phyloP scores from a whole-genome alignment of 768 basidiomycete genomes.

The Strobilomyces confusus region DNA sequence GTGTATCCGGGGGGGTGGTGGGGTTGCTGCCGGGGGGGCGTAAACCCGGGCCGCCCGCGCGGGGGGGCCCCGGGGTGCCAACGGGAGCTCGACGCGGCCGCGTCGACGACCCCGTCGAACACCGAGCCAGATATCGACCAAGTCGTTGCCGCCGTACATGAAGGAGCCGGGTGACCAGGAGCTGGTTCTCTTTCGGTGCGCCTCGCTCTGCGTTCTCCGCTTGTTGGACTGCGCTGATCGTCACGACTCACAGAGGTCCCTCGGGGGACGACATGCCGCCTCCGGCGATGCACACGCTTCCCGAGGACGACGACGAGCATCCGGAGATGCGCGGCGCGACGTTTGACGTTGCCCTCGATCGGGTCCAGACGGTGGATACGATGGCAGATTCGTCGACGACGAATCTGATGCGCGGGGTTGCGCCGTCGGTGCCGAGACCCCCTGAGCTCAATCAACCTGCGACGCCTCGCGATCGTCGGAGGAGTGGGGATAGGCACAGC shows the following conservation, averaged over 20 bases:
- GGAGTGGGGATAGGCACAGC: constrained; percentile 18
- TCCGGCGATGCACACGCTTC: constrained; percentile 13
- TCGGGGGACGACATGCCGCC: constrained; percentile 19
- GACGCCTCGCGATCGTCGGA: constrained; percentile 3
- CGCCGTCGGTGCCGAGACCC: constrained; percentile 12
- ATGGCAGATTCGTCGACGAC: constrained; percentile 20
- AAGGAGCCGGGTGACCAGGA: constrained; percentile 84
- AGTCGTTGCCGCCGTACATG: constrained; percentile 72
- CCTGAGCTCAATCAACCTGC: constrained; percentile 5
- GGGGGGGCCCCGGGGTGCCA: no score
- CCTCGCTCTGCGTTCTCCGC: not conserved
- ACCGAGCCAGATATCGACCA: constrained; percentile 77
- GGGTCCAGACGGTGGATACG: constrained; percentile 24
- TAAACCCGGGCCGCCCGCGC: no score
- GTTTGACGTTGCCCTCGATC: constrained; percentile 21
- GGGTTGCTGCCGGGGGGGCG: no score
- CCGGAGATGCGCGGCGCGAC: constrained; percentile 4
- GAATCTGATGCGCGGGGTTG: constrained; percentile 15
- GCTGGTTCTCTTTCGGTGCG: constrained; percentile 60
- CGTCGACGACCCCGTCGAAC: constrained; percentile 48
- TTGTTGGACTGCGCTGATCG: not conserved
- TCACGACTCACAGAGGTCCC: constrained; percentile 21
- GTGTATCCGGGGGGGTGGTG: no score
- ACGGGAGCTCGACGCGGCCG: constrained; percentile 11
- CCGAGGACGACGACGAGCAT: constrained; percentile 26